A percentile compares a stretch with the other conserved stretches of the same genome.
Conservation (phyloP, 2,329 filamentous ascomycete species). For the Zasmidium cellare region DNA sequence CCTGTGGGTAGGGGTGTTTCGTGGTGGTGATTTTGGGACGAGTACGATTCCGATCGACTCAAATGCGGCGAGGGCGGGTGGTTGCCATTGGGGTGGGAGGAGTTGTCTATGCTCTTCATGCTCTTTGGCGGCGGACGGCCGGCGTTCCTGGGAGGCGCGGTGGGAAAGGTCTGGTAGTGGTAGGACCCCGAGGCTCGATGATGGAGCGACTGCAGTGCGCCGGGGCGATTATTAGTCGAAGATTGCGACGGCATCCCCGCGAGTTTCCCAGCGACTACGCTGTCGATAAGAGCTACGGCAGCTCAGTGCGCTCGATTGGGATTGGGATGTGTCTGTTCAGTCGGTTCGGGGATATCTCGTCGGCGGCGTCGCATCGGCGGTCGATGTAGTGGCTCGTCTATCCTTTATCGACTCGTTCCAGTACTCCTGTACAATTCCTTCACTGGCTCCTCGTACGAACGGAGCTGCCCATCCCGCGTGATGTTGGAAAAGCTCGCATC, state of each 20-base stretch:
- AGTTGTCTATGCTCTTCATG: conserved; percentile 16
- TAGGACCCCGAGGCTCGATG: conserved; percentile 55
- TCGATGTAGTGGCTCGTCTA: no score
- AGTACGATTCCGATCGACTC: conserved; percentile 14
- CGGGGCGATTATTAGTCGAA: not conserved
- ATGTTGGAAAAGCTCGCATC: not conserved
- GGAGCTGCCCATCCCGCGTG: not conserved
- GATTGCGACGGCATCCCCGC: not conserved
- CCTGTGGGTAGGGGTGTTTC: conserved; percentile 76
- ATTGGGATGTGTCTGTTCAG: no score
- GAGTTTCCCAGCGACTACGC: not conserved
- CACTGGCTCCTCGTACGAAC: not conserved
- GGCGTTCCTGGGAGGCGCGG: conserved; percentile 67
- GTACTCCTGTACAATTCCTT: not conserved
- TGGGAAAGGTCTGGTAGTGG: conserved; percentile 81
- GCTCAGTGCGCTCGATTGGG: not conserved
- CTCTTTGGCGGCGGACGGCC: conserved; percentile 49
- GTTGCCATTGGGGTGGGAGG: conserved; percentile 20
- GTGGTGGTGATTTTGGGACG: conserved; percentile 39
- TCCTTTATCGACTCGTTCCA: no score
- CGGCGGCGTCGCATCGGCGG: not conserved
- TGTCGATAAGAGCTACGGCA: not conserved
- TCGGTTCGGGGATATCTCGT: not conserved
- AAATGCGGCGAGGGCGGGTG: conserved; percentile 14
- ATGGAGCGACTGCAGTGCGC: conserved; percentile 16